Evolutionary conservation across 352 stramenopile species (phyloP), one percentile per base, ranked within the genome.

Genomic region (Phytophthora vignae): DNA sequence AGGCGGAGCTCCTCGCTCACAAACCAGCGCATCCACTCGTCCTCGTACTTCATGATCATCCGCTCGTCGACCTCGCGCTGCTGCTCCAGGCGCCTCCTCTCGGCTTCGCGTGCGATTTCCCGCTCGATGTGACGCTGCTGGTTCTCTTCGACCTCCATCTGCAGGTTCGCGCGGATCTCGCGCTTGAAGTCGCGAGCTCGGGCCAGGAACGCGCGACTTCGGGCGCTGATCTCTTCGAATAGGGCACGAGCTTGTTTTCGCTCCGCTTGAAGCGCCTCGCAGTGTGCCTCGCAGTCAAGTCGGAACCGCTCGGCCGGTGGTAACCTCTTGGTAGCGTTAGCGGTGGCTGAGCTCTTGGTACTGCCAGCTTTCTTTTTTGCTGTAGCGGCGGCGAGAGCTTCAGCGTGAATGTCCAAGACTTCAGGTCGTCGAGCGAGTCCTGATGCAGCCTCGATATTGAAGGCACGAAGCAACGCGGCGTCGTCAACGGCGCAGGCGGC

Each of bases 11-110:
- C 70, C 53, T 94, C 84, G 8, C 60, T 70, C 19, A 84, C 60
- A 55, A 90, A 56, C 86, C 86, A 94, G 36, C 72, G 68, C 75
- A 78, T 88, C 61, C 79, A 79, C 58, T 92, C 81, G 50, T 94
- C 84, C 61, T 94, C 83, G 67, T 91, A 94, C 66, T 87, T 80
- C 79, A 94, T 90, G 40, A 76, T 71, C 54, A 87, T 72, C 31
- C 62, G 69, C 70, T 94, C 86, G 29, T 85, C 73, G 40, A 81
- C 66, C 69, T 94, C 81, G 3, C 76, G 80, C 27, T 81, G 74
- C 5, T 73, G 57, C 38, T 90, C 84, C 11, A 81, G 66, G 3
- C 68, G 65, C 29, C 67, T 61, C 42, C 77, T 68, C 50, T 85
- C 76, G 0, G 72, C 73, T 36, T 85, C 69, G 11, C 75, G 77